Base-by-base conservation (phyloP, 2,329 filamentous ascomycete species). In the Exserohilum rostratum region DNA sequence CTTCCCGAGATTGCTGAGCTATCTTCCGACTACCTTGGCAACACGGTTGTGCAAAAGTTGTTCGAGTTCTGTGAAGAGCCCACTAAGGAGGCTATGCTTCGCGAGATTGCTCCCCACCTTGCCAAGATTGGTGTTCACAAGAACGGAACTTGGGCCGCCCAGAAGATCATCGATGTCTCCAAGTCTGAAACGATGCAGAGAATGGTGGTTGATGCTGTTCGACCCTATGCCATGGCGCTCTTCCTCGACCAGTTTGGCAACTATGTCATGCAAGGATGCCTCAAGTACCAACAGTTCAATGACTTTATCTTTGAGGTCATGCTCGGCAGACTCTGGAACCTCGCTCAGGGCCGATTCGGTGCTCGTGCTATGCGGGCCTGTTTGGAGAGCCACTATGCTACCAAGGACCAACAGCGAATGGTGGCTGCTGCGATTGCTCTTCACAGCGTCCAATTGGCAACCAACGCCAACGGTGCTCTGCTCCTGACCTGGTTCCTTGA, bases 161-260 rank as follows among this genome's bases (percentile, higher is more conserved):
- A 99, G 78, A 99, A 98, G 83, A 98, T 99, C 69, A 98, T 99
- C 65, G 93, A 98, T 69, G 91, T 96, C 6, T 93, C 92, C 74
- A 91, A 95, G 77, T 91, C 90, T 0, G 87, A 89, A 5, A 80
- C 82, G 35, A 93, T 98, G 77, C 93, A 95, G 87, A 79, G 82
- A 42, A 80, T 91, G 78, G 93, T 99, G 69, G 89, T 95, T 25
- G 87, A 96, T 60, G 85, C 91, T 62, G 82, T 98, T 27, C 89
- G 89, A 3, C 88, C 92, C 0, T 97, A 96, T 77, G 92, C 90
- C 0, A 86, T 97, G 42, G 91, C 92, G 2, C 83, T 98, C 17
- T 98, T 99, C 83, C 83, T 98, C 33, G 95, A 99, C 70, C 95
- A 99, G 72, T 99, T 96, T 68, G 95, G 95, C 73, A 99, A 99